These are phyloP conservation scores for Salix arbutifolia DNA, from an alignment of 345 rosid species.

Conservation along the genomic window DNA sequence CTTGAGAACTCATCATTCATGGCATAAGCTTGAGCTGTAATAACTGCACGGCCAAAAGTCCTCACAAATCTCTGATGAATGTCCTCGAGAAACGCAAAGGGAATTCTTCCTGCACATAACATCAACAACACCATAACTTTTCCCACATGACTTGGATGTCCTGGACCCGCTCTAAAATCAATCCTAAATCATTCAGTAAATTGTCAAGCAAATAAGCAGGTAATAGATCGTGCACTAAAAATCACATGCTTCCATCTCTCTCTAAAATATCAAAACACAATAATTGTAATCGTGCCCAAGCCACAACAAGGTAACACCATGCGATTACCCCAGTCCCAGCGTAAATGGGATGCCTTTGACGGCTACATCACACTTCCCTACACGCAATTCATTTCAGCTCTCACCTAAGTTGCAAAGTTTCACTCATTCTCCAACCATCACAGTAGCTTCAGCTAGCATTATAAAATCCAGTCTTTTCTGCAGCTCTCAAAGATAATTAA, in stretches of 20 bases:
- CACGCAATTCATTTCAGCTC: not conserved
- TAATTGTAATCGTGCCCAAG: not conserved
- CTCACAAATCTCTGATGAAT: constrained; percentile 89
- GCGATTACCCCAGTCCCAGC: no score
- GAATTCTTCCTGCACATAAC: constrained; percentile 58
- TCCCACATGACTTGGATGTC: not conserved
- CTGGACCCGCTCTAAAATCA: not conserved
- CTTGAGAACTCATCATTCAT: constrained; percentile 97
- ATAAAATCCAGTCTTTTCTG: not conserved
- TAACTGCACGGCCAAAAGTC: constrained; percentile 62
- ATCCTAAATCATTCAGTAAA: not conserved
- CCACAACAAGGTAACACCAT: no score
- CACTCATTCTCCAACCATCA: not conserved
- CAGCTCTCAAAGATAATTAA: no score
- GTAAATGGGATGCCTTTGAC: not conserved
- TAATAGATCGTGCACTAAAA: not conserved
- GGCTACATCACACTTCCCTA: not conserved
- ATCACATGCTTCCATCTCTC: not conserved
- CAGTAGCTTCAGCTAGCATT: not conserved
- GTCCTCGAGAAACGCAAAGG: constrained; percentile 89
- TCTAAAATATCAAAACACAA: not conserved
- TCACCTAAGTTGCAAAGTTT: not conserved
- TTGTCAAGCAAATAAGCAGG: not conserved
- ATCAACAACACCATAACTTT: not conserved
- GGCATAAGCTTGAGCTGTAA: constrained; percentile 77